These are phyloP conservation scores for Diplocarpon mali DNA, from an alignment of 2,329 filamentous ascomycete genomes.

Conservation along the genomic window DNA sequence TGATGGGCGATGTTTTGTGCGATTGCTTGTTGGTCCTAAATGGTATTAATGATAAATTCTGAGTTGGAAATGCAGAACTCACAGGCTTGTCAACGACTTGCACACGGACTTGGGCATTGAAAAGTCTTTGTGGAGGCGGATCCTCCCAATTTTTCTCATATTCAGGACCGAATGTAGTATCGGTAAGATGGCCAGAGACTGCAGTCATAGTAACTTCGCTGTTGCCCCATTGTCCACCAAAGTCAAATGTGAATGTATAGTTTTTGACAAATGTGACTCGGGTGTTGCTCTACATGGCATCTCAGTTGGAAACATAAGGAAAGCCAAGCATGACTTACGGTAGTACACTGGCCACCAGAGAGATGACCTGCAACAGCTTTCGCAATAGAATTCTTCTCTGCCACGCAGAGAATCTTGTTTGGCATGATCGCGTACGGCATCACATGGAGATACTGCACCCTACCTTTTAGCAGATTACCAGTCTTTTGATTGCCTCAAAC, in stretches of 20 bases:
- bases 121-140: conserved; percentile 68
- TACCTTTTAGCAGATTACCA: background rate
- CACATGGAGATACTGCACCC: background rate
- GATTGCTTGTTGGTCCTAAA: conserved; percentile 69
- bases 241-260: conserved; percentile 84
- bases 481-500: background rate
- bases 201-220: conserved; percentile 90
- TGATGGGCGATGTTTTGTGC: conserved; percentile 77
- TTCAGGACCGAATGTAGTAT: conserved; percentile 61
- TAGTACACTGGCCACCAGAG: conserved; percentile 61
- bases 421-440: conserved; percentile 14
- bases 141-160: conserved; percentile 66
- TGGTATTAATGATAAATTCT: background rate
- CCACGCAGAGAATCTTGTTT: conserved; percentile 58
- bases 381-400: conserved; percentile 88
- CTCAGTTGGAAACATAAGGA: background rate
- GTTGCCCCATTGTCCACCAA: conserved; percentile 66
- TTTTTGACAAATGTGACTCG: conserved; percentile 71
- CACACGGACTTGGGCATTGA: conserved; percentile 66
- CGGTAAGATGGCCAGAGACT: conserved; percentile 78
- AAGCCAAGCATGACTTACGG: conserved; percentile 40
- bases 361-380: conserved; percentile 89
- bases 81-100: conserved; percentile 42
- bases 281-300: conserved; percentile 17
- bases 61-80: background rate